Conservation (phyloP, 768 basidiomycete species). For the Brasilioporus rufonigricans region DNA sequence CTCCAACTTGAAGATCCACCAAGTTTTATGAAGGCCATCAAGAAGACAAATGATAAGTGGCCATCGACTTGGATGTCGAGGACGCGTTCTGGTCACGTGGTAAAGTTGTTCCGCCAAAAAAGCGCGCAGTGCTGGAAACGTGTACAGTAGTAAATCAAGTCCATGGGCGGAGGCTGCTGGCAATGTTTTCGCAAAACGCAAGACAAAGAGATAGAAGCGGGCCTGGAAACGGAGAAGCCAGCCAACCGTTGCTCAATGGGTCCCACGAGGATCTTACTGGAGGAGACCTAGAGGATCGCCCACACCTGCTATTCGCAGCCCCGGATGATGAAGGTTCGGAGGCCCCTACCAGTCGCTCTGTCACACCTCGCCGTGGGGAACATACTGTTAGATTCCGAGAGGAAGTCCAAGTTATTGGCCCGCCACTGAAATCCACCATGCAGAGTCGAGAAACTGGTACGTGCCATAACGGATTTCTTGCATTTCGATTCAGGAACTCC, state of each 20-base stretch:
- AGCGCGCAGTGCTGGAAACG: background rate
- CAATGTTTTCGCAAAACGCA: conserved; percentile 31
- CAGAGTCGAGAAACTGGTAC: conserved; percentile 80
- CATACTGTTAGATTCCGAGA: conserved; percentile 65
- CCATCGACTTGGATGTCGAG: too few relatives aligned
- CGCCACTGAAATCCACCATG: conserved; percentile 66
- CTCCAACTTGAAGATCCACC: too few relatives aligned
- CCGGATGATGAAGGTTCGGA: conserved; percentile 56
- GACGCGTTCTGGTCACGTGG: conserved; percentile 23
- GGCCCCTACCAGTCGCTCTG: conserved; percentile 32
- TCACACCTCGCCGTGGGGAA: conserved; percentile 35
- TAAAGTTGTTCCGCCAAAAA: background rate
- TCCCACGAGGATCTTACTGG: conserved; percentile 41
- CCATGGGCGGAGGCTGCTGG: conserved; percentile 18
- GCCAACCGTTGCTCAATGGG: conserved; percentile 56
- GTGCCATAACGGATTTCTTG: conserved; percentile 33
- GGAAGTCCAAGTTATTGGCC: conserved; percentile 65
- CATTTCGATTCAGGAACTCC: conserved; percentile 7
- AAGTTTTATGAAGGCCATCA: too few relatives aligned
- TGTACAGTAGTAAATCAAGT: conserved; percentile 3
- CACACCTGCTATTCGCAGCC: conserved; percentile 49
- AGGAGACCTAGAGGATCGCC: conserved; percentile 18
- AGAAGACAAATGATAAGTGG: too few relatives aligned
- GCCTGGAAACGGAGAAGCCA: conserved; percentile 38
- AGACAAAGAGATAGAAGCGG: conserved; percentile 29